phyloP scores from a whole-genome alignment of 2,329 filamentous ascomycete genomes.

The Cladosporium oxysporum region DNA sequence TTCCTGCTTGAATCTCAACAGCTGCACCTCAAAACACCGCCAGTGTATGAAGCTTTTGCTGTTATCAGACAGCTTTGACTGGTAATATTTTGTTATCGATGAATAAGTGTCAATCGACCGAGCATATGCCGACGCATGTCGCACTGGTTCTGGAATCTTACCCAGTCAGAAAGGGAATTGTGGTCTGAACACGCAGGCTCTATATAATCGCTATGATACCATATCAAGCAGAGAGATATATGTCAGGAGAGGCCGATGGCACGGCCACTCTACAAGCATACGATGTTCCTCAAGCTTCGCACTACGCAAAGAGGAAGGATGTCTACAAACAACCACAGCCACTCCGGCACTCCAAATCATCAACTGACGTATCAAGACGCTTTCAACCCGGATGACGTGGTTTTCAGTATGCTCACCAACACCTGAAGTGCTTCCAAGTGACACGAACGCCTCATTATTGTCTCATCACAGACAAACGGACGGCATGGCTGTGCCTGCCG shows the following conservation, averaged over 20 bases:
- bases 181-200: too few relatives aligned
- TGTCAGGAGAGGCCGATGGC: not conserved
- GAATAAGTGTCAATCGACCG: not conserved
- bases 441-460: not conserved
- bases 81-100: too few relatives aligned
- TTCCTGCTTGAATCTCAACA: not conserved
- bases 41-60: not conserved
- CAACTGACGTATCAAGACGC: not conserved
- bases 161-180: too few relatives aligned
- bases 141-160: too few relatives aligned
- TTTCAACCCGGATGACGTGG: not conserved
- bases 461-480: not conserved
- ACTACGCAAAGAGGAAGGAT: not conserved
- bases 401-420: not conserved
- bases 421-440: not conserved
- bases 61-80: not conserved
- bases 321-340: not conserved
- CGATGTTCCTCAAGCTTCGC: not conserved
- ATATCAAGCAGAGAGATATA: not conserved
- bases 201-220: too few relatives aligned
- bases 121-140: not conserved
- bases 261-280: not conserved
- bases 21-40: not conserved
- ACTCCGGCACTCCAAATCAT: not conserved
- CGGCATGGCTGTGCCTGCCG: not conserved